Percentiles rank a stretch among this genome's conserved stretches.
Conservation (phyloP, 148 eudicot genomes). For the Spergularia bocconei region DNA sequence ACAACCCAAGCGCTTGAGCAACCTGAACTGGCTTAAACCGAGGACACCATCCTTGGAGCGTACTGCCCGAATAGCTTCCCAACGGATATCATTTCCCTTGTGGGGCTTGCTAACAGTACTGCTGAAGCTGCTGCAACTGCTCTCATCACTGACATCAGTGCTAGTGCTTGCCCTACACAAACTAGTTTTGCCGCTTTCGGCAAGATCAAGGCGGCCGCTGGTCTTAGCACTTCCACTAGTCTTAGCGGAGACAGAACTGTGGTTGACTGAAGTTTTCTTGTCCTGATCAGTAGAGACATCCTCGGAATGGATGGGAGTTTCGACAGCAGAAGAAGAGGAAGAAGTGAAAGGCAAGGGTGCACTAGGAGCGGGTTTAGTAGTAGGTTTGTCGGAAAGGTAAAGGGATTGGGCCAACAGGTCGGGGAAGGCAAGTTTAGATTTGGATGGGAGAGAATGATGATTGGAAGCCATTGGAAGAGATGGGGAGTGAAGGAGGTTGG, state of each 20-base stretch:
- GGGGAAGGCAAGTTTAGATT: slow-evolving; percentile 13
- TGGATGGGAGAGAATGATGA: not conserved
- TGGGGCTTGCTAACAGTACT: slow-evolving; percentile 64
- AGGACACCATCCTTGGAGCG: slow-evolving; percentile 48
- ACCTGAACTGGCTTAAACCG: slow-evolving; percentile 66
- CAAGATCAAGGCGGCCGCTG: slow-evolving; percentile 44
- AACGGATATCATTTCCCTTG: slow-evolving; percentile 58
- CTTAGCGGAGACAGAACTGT: slow-evolving; percentile 53
- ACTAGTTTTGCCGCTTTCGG: slow-evolving; percentile 65
- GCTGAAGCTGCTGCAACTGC: slow-evolving; percentile 71
- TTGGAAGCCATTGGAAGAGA: slow-evolving; percentile 37
- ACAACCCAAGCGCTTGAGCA: slow-evolving; percentile 62
- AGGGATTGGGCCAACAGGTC: slow-evolving; percentile 31
- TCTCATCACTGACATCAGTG: slow-evolving; percentile 67
- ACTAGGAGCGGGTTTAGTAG: too few species aligned
- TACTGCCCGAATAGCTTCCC: slow-evolving; percentile 72
- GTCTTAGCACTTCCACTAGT: slow-evolving; percentile 59
- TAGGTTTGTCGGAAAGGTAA: slow-evolving; percentile 2
- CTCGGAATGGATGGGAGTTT: slow-evolving; percentile 20
- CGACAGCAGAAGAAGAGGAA: slow-evolving; percentile 14
- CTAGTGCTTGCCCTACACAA: slow-evolving; percentile 60
- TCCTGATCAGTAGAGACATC: slow-evolving; percentile 42
- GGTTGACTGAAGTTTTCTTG: slow-evolving; percentile 45
- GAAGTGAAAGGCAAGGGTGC: not conserved
- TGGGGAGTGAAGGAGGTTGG: not conserved